phyloP scores from a whole-genome alignment of 495 filamentous ascomycete species.

The Penicillium flavigenum region DNA sequence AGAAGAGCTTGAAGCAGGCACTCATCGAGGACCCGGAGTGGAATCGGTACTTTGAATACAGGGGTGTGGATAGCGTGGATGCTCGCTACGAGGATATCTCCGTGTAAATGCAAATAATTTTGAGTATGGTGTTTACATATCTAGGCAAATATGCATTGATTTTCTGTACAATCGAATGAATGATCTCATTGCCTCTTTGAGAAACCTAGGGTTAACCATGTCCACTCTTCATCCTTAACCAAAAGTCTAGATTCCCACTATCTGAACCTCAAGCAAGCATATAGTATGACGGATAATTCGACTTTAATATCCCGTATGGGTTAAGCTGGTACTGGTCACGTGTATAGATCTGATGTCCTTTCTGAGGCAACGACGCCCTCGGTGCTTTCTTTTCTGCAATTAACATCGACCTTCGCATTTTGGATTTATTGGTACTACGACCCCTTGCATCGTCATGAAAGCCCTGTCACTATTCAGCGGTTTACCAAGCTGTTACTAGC shows the following conservation, averaged over 20 bases:
- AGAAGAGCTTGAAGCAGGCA: slow-evolving; percentile 31
- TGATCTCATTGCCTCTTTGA: no score
- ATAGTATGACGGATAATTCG: background rate
- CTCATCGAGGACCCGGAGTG: slow-evolving; percentile 42
- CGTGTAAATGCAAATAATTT: no score
- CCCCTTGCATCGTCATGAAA: background rate
- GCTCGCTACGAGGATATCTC: background rate
- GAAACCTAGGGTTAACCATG: no score
- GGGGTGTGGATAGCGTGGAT: slow-evolving; percentile 29
- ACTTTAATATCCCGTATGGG: background rate
- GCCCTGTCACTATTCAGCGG: background rate
- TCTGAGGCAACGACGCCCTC: background rate
- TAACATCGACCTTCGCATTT: background rate
- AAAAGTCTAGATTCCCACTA: background rate
- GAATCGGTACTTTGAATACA: slow-evolving; percentile 43
- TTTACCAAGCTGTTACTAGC: background rate
- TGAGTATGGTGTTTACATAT: no score
- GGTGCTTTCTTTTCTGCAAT: background rate
- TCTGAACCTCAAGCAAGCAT: background rate
- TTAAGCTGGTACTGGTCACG: background rate
- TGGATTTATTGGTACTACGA: background rate
- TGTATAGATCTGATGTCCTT: background rate
- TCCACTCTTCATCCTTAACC: no score
- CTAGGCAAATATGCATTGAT: no score
- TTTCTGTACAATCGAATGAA: no score